Conservation (phyloP, 768 basidiomycete species). For the Tricholoma terreum region DNA sequence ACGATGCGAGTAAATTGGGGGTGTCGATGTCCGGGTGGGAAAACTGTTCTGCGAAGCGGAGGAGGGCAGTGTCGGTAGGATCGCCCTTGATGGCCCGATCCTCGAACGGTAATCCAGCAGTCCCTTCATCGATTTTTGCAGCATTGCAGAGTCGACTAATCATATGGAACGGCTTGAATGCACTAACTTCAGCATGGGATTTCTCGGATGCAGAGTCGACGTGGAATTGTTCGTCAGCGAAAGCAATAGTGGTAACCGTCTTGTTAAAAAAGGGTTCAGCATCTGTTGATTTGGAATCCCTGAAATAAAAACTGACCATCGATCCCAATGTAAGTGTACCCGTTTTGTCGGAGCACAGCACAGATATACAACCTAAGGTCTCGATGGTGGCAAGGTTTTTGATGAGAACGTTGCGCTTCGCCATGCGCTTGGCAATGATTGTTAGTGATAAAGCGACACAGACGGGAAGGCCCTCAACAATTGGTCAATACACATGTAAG, state of each 20-base stretch:
- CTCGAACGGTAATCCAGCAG: slow-evolving; percentile 16
- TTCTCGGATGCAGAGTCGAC: background rate
- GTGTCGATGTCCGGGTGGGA: slow-evolving; percentile 16
- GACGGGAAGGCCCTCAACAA: slow-evolving; percentile 33
- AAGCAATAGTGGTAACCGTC: background rate
- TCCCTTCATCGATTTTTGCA: slow-evolving; percentile 32
- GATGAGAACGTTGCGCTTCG: slow-evolving; percentile 43
- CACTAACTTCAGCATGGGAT: slow-evolving; percentile 12
- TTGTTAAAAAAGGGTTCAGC: background rate
- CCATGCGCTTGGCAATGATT: slow-evolving; percentile 46
- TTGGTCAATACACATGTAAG: background rate
- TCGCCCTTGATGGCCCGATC: slow-evolving; percentile 43
- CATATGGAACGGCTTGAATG: slow-evolving; percentile 30
- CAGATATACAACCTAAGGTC: slow-evolving; percentile 49
- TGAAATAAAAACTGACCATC: slow-evolving; percentile 32
- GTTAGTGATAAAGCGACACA: slow-evolving; percentile 53
- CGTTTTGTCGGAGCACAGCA: slow-evolving; percentile 54
- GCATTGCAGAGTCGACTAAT: slow-evolving; percentile 46
- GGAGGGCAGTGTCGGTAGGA: slow-evolving; percentile 56
- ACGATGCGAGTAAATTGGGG: background rate
- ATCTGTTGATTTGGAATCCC: background rate
- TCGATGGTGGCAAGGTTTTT: slow-evolving; percentile 54
- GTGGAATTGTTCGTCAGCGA: background rate
- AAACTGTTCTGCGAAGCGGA: slow-evolving; percentile 45
- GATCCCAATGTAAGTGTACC: slow-evolving; percentile 48